A percentile compares a stretch with the other conserved stretches of the same genome.
Conservation (phyloP, 192 early-diverging fungal species). For the Coemansia sp. region DNA sequence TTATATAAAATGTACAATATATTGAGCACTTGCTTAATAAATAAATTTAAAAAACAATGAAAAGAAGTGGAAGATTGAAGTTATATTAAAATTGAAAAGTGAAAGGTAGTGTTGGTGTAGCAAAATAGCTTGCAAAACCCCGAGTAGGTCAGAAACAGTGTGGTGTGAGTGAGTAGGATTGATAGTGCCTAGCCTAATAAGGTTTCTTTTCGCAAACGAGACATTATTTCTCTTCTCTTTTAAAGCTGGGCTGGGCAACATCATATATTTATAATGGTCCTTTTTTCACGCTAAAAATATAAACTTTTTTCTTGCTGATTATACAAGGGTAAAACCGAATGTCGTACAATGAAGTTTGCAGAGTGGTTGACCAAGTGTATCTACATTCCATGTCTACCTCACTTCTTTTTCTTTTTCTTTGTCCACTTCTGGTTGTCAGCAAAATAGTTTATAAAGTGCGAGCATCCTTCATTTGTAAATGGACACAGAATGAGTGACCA, state of each 20-base stretch:
- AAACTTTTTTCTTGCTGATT: neutral
- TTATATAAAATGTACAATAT: neutral
- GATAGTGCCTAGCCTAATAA: neutral
- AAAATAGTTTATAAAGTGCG: neutral
- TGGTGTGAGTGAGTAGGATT: neutral
- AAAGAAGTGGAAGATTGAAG: neutral
- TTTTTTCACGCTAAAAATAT: neutral
- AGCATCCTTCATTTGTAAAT: neutral
- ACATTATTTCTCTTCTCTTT: neutral
- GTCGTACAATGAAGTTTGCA: neutral
- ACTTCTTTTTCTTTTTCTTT: neutral
- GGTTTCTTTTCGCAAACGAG: neutral
- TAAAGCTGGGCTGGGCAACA: neutral
- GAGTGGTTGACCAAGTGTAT: neutral
- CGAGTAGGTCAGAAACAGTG: neutral
- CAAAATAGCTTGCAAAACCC: too few relatives aligned
- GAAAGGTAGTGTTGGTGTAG: neutral
- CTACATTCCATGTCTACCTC: neutral
- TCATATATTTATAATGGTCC: neutral
- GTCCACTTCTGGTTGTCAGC: neutral
- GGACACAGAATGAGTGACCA: neutral
- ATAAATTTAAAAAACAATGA: constrained; percentile 1
- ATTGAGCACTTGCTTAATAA: neutral
- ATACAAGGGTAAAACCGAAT: neutral
- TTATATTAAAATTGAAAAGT: constrained; percentile 2